A percentile compares a stretch with the other conserved stretches of the same genome.
These are phyloP conservation scores for Talaromyces nanjingensis DNA, from an alignment of 495 filamentous ascomycete genomes.

Conservation along the genomic window DNA sequence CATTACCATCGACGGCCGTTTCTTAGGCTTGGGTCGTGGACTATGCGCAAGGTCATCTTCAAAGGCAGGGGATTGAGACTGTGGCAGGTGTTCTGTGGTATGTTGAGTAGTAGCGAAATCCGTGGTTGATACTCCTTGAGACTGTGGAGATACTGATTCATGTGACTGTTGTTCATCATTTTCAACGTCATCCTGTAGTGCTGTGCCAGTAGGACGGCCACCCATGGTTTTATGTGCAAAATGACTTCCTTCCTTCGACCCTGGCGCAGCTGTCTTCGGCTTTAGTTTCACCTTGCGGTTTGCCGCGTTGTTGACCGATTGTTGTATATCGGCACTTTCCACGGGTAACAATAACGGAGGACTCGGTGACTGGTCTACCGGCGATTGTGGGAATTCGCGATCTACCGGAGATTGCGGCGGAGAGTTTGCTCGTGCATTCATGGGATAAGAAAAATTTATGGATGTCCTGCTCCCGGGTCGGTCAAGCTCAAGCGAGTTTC, in stretches of 20 bases:
- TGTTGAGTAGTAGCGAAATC: neutral
- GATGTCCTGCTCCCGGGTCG: conserved; percentile 58
- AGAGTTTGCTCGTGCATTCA: conserved; percentile 43
- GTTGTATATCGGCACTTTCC: conserved; percentile 25
- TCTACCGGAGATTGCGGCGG: conserved; percentile 18
- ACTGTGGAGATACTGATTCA: neutral
- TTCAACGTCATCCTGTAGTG: conserved; percentile 13
- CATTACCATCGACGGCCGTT: conserved; percentile 55
- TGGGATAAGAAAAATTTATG: conserved; percentile 84
- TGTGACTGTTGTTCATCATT: neutral
- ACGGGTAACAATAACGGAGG: conserved; percentile 14
- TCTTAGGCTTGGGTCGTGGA: conserved; percentile 22
- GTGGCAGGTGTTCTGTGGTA: neutral
- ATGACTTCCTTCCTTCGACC: conserved; percentile 36
- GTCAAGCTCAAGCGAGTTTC: conserved; percentile 33
- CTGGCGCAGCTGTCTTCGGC: conserved; percentile 28
- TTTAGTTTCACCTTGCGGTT: conserved; percentile 50
- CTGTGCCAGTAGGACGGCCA: conserved; percentile 29
- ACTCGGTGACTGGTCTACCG: conserved; percentile 12
- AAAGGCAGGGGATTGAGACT: neutral
- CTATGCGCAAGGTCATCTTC: neutral
- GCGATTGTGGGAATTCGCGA: conserved; percentile 12
- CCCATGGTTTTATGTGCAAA: conserved; percentile 28
- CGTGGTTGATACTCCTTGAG: neutral
- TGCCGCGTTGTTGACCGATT: conserved; percentile 35